These are phyloP conservation scores for Colletotrichum noveboracense DNA, from an alignment of 2,329 filamentous ascomycete species.

Conservation along the genomic window DNA sequence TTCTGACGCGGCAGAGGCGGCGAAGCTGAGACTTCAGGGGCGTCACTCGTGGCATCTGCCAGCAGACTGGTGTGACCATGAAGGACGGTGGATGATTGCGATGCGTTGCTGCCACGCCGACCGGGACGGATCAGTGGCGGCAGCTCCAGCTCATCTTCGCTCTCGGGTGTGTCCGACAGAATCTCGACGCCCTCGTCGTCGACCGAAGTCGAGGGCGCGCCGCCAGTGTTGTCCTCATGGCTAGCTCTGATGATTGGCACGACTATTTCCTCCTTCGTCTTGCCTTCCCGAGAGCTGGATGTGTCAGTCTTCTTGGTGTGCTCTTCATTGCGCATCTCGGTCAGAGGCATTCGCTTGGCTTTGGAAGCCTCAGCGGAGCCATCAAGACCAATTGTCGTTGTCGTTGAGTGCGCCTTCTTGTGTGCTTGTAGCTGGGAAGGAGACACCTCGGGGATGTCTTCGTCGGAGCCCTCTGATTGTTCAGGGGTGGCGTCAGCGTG, in stretches of 20 bases:
- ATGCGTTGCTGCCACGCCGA: slow-evolving; percentile 36
- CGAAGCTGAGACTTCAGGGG: slow-evolving; percentile 49
- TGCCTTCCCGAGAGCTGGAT: background rate
- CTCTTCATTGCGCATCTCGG: slow-evolving; percentile 3
- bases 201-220: background rate
- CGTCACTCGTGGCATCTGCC: slow-evolving; percentile 45
- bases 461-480: background rate
- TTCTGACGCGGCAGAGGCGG: slow-evolving; percentile 42
- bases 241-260: background rate
- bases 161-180: background rate
- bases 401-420: background rate
- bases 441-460: background rate
- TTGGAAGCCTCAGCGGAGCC: background rate
- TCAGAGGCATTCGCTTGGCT: slow-evolving; percentile 2
- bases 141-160: slow-evolving; percentile 35
- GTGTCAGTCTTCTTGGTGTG: background rate
- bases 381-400: background rate
- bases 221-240: background rate
- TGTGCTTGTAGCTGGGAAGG: background rate
- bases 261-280: background rate
- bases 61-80: slow-evolving; percentile 43
- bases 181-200: background rate
- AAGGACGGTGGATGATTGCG: slow-evolving; percentile 43
- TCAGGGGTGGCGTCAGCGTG: background rate
- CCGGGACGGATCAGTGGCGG: slow-evolving; percentile 37